Evolutionary conservation across 257 asterid genomes (phyloP).

Genomic region (Solanum arcanum): DNA sequence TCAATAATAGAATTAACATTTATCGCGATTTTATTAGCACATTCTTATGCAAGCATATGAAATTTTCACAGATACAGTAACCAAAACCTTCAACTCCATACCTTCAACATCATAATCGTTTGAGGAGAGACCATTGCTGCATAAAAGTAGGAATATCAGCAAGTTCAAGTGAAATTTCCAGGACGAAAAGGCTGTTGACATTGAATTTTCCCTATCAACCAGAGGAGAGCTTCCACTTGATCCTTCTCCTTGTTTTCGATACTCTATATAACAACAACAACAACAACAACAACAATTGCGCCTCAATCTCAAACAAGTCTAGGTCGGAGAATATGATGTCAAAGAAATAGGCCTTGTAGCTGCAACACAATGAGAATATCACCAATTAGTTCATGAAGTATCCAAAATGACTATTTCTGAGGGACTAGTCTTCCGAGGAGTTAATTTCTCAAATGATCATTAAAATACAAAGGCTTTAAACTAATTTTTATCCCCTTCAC

Average conservation of each 20-base stretch:
- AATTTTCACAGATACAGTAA: background rate
- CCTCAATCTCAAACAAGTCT: background rate
- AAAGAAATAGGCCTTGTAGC: background rate
- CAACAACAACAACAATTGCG: background rate
- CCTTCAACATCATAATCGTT: conserved; percentile 62
- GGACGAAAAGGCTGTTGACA: conserved; percentile 3
- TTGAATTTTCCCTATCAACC: conserved; percentile 7
- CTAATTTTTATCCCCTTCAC: background rate
- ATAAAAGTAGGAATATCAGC: conserved; percentile 30
- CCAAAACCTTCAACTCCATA: background rate
- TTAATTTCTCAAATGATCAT: background rate
- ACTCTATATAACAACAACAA: conserved; percentile 3
- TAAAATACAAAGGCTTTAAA: no score
- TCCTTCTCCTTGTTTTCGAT: background rate
- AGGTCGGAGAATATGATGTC: background rate
- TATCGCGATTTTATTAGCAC: background rate
- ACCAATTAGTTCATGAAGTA: background rate
- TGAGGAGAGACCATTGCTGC: conserved; percentile 25
- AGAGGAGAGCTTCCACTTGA: background rate
- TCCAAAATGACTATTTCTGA: background rate
- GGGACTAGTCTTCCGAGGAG: background rate
- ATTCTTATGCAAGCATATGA: background rate
- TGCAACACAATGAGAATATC: background rate
- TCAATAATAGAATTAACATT: background rate
- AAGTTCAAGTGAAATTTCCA: conserved; percentile 9